Conservation (phyloP, 139 green algal genomes). For the Tetradesmus lagerheimii region DNA sequence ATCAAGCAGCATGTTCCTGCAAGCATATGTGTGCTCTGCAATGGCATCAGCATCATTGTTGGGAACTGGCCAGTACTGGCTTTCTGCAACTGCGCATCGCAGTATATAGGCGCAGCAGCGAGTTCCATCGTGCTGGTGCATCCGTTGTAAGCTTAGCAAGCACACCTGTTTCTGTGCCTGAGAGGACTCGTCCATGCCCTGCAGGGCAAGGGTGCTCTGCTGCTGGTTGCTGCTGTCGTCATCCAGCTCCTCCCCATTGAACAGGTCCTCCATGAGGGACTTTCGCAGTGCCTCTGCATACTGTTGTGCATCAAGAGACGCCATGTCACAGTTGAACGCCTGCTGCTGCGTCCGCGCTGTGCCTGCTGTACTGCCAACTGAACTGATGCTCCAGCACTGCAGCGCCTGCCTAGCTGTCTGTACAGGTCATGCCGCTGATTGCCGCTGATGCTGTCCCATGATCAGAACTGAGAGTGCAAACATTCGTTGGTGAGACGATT, state of each 20-base stretch:
- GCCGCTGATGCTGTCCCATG: neutral
- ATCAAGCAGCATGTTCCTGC: too few relatives aligned
- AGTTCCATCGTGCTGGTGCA: too few relatives aligned
- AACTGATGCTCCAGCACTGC: neutral
- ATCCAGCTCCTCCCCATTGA: slow-evolving; percentile 60
- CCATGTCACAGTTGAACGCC: neutral
- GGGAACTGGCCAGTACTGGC: too few relatives aligned
- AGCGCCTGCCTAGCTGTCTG: neutral
- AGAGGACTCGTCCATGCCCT: neutral
- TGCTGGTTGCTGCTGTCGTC: slow-evolving; percentile 24
- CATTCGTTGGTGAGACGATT: neutral
- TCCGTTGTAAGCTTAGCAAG: too few relatives aligned
- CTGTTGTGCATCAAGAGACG: slow-evolving; percentile 36
- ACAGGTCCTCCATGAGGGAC: slow-evolving; percentile 62
- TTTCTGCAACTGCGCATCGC: too few relatives aligned
- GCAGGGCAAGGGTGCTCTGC: neutral
- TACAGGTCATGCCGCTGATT: neutral
- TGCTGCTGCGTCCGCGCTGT: neutral
- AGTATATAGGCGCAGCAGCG: too few relatives aligned
- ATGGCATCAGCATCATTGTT: too few relatives aligned
- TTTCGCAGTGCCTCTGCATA: slow-evolving; percentile 62
- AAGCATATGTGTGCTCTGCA: too few relatives aligned
- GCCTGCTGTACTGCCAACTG: neutral
- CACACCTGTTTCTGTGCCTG: neutral
- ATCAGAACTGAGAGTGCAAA: neutral